Conservation (phyloP, 2,329 filamentous ascomycete genomes). For the Phialophora macrospora region DNA sequence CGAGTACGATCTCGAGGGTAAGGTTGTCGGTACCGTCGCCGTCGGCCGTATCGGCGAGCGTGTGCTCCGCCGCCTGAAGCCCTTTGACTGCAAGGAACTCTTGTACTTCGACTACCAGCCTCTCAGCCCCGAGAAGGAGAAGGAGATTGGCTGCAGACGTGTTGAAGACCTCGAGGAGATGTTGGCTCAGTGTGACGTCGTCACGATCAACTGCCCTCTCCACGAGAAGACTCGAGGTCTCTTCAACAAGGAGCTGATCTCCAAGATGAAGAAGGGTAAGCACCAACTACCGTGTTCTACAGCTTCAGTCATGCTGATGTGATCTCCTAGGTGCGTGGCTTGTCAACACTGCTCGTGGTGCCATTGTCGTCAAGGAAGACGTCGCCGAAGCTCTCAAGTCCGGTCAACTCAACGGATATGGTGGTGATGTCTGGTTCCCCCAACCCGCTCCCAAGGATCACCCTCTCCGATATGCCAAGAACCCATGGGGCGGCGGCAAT, state of each 20-base stretch:
- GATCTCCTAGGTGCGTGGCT: constrained; percentile 78
- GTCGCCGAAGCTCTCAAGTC: constrained; percentile 90
- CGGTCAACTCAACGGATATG: constrained; percentile 68
- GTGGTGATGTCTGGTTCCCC: constrained; percentile 78
- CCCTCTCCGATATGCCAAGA: constrained; percentile 87
- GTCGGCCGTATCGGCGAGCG: constrained; percentile 98
- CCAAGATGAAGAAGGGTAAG: constrained; percentile 97
- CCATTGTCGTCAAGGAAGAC: constrained; percentile 99
- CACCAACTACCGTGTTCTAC: constrained; percentile 10
- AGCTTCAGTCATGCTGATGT: not conserved
- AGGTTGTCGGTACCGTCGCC: constrained; percentile 96
- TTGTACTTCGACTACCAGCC: constrained; percentile 99
- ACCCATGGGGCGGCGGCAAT: constrained; percentile 95
- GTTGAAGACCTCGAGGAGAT: constrained; percentile 91
- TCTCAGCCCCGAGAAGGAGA: constrained; percentile 79
- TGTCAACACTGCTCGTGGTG: constrained; percentile 97
- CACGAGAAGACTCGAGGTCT: constrained; percentile 96
- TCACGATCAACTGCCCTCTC: constrained; percentile 99
- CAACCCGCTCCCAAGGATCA: constrained; percentile 95
- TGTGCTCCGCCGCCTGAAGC: constrained; percentile 91
- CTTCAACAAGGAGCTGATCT: constrained; percentile 98
- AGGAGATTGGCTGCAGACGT: constrained; percentile 92
- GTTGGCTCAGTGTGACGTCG: constrained; percentile 89
- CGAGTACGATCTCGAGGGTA: constrained; percentile 95
- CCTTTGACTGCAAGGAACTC: constrained; percentile 99